Evolutionary conservation across 2,329 filamentous ascomycete species (phyloP).

Genomic region (Sporothrix protearum): DNA sequence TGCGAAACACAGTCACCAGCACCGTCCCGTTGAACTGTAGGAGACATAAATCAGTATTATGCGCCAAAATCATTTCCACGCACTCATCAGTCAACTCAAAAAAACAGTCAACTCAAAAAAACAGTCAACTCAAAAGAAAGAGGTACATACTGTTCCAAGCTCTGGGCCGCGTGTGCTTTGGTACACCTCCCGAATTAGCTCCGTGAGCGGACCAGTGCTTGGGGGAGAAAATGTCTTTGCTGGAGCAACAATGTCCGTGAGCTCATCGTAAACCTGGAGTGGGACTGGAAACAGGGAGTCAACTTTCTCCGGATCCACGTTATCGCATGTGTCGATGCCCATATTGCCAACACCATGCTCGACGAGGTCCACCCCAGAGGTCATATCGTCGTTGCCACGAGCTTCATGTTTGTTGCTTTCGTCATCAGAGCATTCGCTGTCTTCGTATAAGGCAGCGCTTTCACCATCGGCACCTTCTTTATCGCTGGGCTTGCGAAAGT

Average conservation of each 20-base stretch:
- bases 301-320: neutral
- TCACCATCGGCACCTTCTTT: neutral
- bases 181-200: constrained; percentile 44
- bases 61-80: no score
- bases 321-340: neutral
- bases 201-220: neutral
- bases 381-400: neutral
- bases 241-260: constrained; percentile 33
- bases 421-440: no score
- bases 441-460: no score
- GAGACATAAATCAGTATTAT: neutral
- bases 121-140: no score
- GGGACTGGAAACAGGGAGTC: neutral
- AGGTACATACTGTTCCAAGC: constrained; percentile 45
- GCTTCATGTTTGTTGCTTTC: neutral
- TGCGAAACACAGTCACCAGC: constrained; percentile 46
- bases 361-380: neutral
- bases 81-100: no score
- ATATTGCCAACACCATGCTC: neutral
- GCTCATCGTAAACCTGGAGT: constrained; percentile 25
- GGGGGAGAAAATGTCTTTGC: constrained; percentile 28
- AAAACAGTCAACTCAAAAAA: no score
- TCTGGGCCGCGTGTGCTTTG: constrained; percentile 49
- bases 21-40: constrained; percentile 40
- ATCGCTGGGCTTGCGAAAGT: neutral